Evolutionary conservation across 75 land plant genomes (phyloP).

Genomic region (Isoetes taiwanensis): DNA sequence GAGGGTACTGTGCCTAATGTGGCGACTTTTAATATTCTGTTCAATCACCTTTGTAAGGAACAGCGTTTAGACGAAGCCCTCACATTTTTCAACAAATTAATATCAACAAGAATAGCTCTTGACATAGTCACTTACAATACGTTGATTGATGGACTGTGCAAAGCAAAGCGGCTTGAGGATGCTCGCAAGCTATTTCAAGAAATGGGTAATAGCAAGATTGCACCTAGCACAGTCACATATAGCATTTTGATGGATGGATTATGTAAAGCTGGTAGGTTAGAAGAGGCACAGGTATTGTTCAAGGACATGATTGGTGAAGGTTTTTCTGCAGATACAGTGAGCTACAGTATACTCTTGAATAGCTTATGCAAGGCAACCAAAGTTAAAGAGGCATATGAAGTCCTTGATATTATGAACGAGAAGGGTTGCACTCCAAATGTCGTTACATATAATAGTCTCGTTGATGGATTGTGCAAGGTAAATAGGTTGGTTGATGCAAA

Average conservation of each 20-base stretch:
- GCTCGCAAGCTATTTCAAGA: conserved; percentile 35
- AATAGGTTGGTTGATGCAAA: conserved; percentile 15
- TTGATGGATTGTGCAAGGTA: conserved; percentile 28
- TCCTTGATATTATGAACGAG: conserved; percentile 22
- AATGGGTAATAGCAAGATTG: conserved; percentile 34
- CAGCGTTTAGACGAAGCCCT: no score
- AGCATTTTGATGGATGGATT: conserved; percentile 39
- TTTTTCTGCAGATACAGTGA: conserved; percentile 30
- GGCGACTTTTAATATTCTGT: conserved; percentile 5
- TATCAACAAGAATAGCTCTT: conserved; percentile 7
- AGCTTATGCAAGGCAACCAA: conserved; percentile 33
- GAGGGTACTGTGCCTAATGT: background rate
- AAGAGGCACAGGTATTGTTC: conserved; percentile 28
- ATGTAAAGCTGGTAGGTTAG: conserved; percentile 29
- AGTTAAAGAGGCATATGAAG: conserved; percentile 20
- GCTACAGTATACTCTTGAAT: conserved; percentile 31
- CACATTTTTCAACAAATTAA: conserved; percentile 34
- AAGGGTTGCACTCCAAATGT: conserved; percentile 26
- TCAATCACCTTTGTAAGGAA: conserved; percentile 1
- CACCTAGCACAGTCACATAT: conserved; percentile 37
- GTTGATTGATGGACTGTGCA: conserved; percentile 6
- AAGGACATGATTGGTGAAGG: conserved; percentile 25
- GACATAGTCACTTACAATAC: conserved; percentile 7
- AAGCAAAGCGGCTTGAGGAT: conserved; percentile 27
- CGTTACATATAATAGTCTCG: conserved; percentile 32